Conservation (phyloP, 306 rosid species). For the Purshia tridentata region DNA sequence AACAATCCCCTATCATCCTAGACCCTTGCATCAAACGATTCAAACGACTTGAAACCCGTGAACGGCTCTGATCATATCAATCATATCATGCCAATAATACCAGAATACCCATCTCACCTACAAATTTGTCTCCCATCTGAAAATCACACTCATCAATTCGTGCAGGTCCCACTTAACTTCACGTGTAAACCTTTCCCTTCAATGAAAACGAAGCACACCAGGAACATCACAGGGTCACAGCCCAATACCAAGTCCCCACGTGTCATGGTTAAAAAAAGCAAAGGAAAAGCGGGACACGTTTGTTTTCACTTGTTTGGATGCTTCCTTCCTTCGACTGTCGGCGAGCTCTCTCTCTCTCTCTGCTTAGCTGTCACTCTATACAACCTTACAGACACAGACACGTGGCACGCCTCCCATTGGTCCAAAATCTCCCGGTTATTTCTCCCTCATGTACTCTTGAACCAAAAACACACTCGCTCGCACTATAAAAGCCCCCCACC, state of each 20-base stretch:
- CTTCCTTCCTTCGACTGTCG: conserved; percentile 45
- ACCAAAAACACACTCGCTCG: not conserved
- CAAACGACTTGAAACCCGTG: conserved; percentile 2
- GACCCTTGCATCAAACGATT: conserved; percentile 17
- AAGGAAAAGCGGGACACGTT: not conserved
- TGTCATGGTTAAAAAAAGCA: not conserved
- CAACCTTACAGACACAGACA: conserved; percentile 24
- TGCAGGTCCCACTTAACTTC: conserved; percentile 23
- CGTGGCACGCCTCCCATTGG: conserved; percentile 41
- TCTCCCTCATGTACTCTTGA: conserved; percentile 17
- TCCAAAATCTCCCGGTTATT: conserved; percentile 6
- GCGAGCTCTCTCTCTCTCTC: conserved; percentile 36
- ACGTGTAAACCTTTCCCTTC: not conserved
- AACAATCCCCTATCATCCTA: conserved; percentile 5
- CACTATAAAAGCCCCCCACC: conserved; percentile 21
- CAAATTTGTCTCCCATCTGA: not conserved
- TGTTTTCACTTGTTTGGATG: conserved; percentile 20
- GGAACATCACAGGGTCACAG: not conserved
- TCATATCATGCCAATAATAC: too few species aligned
- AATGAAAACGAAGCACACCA: not conserved
- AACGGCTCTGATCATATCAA: conserved; percentile 26
- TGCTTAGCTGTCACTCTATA: conserved; percentile 62
- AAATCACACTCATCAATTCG: not conserved
- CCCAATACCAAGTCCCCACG: conserved; percentile 25
- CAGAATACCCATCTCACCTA: not conserved